Conservation (phyloP, 2,329 filamentous ascomycete genomes). For the Aspergillus ruber region DNA sequence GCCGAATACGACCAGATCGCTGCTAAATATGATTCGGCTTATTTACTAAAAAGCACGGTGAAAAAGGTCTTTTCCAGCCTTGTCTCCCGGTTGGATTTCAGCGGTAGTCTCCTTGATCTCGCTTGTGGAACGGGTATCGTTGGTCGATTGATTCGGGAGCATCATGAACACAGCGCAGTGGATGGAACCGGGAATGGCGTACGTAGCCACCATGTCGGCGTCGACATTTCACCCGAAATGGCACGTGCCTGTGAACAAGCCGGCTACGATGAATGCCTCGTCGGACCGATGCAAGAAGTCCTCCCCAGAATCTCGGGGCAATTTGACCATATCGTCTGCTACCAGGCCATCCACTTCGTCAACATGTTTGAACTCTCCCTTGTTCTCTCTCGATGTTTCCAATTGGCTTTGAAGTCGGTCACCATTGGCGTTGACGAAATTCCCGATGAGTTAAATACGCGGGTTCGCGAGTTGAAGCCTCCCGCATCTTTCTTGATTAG, state of each 20-base stretch:
- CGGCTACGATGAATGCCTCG: slow-evolving; percentile 7
- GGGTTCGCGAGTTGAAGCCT: background rate
- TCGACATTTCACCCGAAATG: slow-evolving; percentile 6
- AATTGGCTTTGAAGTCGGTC: slow-evolving; percentile 13
- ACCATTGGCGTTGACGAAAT: slow-evolving; percentile 11
- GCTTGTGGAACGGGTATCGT: slow-evolving; percentile 14
- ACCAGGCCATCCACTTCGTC: slow-evolving; percentile 11
- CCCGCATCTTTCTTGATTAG: background rate
- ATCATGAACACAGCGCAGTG: slow-evolving; percentile 1
- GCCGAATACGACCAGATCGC: background rate
- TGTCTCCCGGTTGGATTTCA: slow-evolving; percentile 1
- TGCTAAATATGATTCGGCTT: background rate
- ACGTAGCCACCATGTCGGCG: slow-evolving; percentile 3
- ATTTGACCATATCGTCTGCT: slow-evolving; percentile 15
- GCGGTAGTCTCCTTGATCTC: slow-evolving; percentile 13
- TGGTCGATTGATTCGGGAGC: slow-evolving; percentile 9
- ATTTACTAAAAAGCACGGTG: background rate
- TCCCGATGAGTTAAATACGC: slow-evolving; percentile 8
- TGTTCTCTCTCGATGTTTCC: slow-evolving; percentile 13
- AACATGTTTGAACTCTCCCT: slow-evolving; percentile 12
- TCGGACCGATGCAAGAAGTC: slow-evolving; percentile 10
- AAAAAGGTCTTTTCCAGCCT: background rate
- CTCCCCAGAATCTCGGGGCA: background rate
- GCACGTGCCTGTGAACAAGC: slow-evolving; percentile 4
- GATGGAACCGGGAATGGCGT: background rate